Conservation (phyloP, 164 flowering plant genomes). For the Protea cynaroides region DNA sequence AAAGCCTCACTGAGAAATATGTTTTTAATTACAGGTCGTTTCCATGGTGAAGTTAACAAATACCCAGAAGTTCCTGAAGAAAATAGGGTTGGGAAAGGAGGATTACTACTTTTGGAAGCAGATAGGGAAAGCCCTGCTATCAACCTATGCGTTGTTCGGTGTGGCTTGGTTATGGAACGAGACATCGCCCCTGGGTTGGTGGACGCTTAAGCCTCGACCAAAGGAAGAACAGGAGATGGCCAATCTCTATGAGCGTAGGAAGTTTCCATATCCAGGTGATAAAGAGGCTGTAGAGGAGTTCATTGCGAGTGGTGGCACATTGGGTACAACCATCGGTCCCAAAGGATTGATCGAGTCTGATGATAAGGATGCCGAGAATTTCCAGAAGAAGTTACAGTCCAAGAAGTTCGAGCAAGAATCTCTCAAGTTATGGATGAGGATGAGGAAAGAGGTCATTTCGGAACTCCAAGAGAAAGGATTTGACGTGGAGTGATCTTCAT, state of each 20-base stretch:
- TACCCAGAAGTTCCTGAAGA: slow-evolving; percentile 21
- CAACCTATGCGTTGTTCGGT: slow-evolving; percentile 64
- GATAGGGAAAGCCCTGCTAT: slow-evolving; percentile 61
- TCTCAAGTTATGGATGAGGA: slow-evolving; percentile 76
- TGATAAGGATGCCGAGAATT: slow-evolving; percentile 36
- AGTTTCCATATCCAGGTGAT: slow-evolving; percentile 88
- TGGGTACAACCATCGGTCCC: slow-evolving; percentile 76
- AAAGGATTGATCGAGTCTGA: slow-evolving; percentile 60
- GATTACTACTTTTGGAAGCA: slow-evolving; percentile 74
- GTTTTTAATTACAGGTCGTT: background rate
- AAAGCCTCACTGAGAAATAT: background rate
- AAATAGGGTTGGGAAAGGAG: slow-evolving; percentile 67
- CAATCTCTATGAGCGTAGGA: slow-evolving; percentile 65
- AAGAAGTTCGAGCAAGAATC: slow-evolving; percentile 73
- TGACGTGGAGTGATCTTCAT: too few species aligned
- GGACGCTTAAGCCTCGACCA: slow-evolving; percentile 69
- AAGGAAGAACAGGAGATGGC: slow-evolving; percentile 89
- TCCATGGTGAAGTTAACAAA: background rate
- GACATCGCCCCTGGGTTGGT: slow-evolving; percentile 93
- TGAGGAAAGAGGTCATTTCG: slow-evolving; percentile 68
- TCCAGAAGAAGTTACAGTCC: slow-evolving; percentile 55
- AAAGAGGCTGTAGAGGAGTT: slow-evolving; percentile 84
- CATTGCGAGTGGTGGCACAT: slow-evolving; percentile 73
- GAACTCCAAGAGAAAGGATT: too few species aligned
- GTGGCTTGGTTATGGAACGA: slow-evolving; percentile 75